Evolutionary conservation across 495 filamentous ascomycete genomes (phyloP), one percentile per base, ranked within the genome.

Genomic region (Parachaetomium inaequale): DNA sequence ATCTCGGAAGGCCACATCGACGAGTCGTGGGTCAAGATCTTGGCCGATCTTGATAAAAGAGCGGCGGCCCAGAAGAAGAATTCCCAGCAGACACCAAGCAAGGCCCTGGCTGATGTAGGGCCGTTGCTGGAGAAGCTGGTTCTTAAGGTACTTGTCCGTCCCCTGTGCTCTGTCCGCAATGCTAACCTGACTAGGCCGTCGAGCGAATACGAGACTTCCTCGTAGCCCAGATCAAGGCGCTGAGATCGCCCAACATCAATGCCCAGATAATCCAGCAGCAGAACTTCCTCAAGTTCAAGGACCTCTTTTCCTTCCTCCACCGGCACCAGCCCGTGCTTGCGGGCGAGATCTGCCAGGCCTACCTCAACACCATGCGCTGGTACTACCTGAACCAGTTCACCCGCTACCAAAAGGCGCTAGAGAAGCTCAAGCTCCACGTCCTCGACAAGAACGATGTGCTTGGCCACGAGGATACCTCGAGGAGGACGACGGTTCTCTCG

Each of bases 351-450:
- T 85, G 85, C 21, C 90, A 93, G 75, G 94, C 94, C 7, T 98
- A 98, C 66, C 87, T 96, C 74, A 96, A 97, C 75, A 98, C 94
- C 8, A 97, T 98, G 93, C 85, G 92, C 47, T 98, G 94, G 94
- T 98, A 98, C 68, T 98, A 98, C 68, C 76, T 86, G 42, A 93
- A 88, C 61, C 87, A 97, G 72, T 98, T 98, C 72, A 87, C 85
- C 4, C 89, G 93, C 19, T 98, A 98, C 71, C 83, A 88, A 55
- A 85, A 87, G 61, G 84, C 93, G 0, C 83, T 98, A 0, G 86
- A 88, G 59, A 96, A 92, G 69, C 80, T 98, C 63, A 92, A 90
- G 66, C 68, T 96, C 14, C 90, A 96, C 63, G 75, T 80, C 2
- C 81, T 95, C 61, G 94, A 96, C 68, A 90, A 89, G 68, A 85